phyloP scores from a whole-genome alignment of 2,329 filamentous ascomycete species.

The Uncinocarpus reesii region DNA sequence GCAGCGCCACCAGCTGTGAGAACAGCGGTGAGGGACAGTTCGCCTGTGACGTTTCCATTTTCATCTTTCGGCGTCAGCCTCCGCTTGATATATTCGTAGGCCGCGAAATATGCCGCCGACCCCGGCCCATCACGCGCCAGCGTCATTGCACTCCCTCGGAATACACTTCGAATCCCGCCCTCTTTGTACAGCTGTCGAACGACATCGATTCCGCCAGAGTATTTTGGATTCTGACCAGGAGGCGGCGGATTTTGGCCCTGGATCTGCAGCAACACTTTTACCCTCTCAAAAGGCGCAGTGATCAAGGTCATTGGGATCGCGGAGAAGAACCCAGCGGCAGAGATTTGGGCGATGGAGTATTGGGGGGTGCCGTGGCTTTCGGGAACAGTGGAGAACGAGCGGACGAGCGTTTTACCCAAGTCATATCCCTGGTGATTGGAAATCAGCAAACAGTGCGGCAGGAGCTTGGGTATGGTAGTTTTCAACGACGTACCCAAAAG shows the following conservation, averaged over 20 bases:
- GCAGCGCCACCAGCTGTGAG: conserved; percentile 80
- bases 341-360: conserved; percentile 77
- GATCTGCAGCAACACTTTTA: conserved; percentile 96
- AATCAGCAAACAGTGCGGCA: conserved; percentile 18
- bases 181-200: conserved; percentile 87
- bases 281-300: conserved; percentile 97
- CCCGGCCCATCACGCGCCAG: conserved; percentile 89
- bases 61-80: conserved; percentile 72
- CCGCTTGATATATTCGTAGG: conserved; percentile 93
- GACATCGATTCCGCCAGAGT: conserved; percentile 77
- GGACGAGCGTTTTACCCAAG: conserved; percentile 81
- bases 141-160: conserved; percentile 82
- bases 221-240: conserved; percentile 85
- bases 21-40: conserved; percentile 71
- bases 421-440: conserved; percentile 72
- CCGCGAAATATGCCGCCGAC: conserved; percentile 88
- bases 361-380: conserved; percentile 51
- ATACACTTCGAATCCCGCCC: conserved; percentile 82
- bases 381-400: conserved; percentile 52
- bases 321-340: conserved; percentile 90
- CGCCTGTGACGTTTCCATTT: conserved; percentile 59
- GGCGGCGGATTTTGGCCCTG: conserved; percentile 80
- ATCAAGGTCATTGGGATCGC: conserved; percentile 96
- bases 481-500: conserved; percentile 46
- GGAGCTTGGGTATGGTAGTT: background rate